A percentile compares a stretch with the other conserved stretches of the same genome.
These are phyloP conservation scores for Monilinia vaccinii-corymbosi DNA, from an alignment of 2,329 filamentous ascomycete genomes.

Conservation along the genomic window DNA sequence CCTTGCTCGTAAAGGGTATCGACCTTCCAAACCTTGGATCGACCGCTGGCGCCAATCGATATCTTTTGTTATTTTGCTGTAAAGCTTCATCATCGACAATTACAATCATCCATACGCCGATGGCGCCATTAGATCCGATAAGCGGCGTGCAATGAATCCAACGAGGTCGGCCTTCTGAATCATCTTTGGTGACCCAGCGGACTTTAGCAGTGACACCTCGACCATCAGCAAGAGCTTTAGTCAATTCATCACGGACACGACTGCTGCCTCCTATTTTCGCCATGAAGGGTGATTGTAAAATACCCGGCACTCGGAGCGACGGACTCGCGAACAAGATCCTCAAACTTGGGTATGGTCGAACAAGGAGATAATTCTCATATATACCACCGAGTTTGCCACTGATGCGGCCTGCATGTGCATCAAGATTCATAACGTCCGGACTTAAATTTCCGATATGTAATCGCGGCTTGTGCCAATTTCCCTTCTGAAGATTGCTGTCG, in stretches of 20 bases:
- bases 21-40: slow-evolving; percentile 24
- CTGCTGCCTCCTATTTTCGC: slow-evolving; percentile 42
- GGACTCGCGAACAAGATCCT: slow-evolving; percentile 62
- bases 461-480: slow-evolving; percentile 34
- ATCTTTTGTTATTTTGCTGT: slow-evolving; percentile 13
- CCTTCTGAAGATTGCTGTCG: slow-evolving; percentile 27
- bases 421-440: slow-evolving; percentile 16
- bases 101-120: slow-evolving; percentile 73
- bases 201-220: slow-evolving; percentile 67
- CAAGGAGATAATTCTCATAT: slow-evolving; percentile 52
- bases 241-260: slow-evolving; percentile 40
- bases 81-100: slow-evolving; percentile 54
- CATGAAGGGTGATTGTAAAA: slow-evolving; percentile 52
- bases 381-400: slow-evolving; percentile 34
- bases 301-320: slow-evolving; percentile 56
- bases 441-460: slow-evolving; percentile 33
- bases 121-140: slow-evolving; percentile 53
- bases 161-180: slow-evolving; percentile 46
- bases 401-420: slow-evolving; percentile 6
- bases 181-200: slow-evolving; percentile 51
- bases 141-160: slow-evolving; percentile 76
- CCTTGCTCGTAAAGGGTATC: slow-evolving; percentile 4
- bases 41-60: slow-evolving; percentile 25
- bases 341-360: slow-evolving; percentile 56
- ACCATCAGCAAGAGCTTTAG: slow-evolving; percentile 54